Evolutionary conservation across 129 eudicot species (phyloP).

Genomic region (Flaveria brownii): DNA sequence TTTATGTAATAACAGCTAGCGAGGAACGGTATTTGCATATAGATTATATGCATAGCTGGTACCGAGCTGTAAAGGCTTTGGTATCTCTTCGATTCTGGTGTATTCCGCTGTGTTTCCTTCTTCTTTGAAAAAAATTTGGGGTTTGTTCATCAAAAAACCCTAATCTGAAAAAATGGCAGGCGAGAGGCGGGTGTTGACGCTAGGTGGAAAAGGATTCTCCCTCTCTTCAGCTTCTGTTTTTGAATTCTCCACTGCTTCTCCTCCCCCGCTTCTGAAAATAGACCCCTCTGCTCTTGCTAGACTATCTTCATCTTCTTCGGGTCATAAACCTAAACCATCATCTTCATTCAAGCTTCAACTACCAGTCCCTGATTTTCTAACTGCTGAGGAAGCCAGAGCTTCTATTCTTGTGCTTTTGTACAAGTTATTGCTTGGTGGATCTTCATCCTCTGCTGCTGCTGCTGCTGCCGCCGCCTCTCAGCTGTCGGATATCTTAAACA

Average conservation of each 20-base stretch:
- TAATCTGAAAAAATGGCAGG: too few relatives aligned
- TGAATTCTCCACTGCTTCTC: constrained; percentile 38
- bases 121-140: too few relatives aligned
- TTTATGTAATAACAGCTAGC: too few relatives aligned
- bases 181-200: constrained; percentile 26
- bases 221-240: constrained; percentile 54
- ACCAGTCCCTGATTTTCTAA: constrained; percentile 41
- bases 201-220: constrained; percentile 73
- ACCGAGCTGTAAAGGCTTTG: too few relatives aligned
- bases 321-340: constrained; percentile 20
- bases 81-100: too few relatives aligned
- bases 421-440: constrained; percentile 41
- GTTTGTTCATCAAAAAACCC: too few relatives aligned
- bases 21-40: too few relatives aligned
- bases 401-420: constrained; percentile 43
- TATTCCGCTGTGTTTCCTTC: too few relatives aligned
- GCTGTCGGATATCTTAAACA: constrained; percentile 41
- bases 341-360: constrained; percentile 28
- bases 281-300: constrained; percentile 60
- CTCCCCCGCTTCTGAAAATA: constrained; percentile 24
- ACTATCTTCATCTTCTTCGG: constrained; percentile 36
- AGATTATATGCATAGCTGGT: too few relatives aligned
- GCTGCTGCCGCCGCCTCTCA: constrained; percentile 35
- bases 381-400: constrained; percentile 48
- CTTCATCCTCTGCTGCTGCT: constrained; percentile 37